Conservation (phyloP, 495 filamentous ascomycete species). For the Neurospora sp. region DNA sequence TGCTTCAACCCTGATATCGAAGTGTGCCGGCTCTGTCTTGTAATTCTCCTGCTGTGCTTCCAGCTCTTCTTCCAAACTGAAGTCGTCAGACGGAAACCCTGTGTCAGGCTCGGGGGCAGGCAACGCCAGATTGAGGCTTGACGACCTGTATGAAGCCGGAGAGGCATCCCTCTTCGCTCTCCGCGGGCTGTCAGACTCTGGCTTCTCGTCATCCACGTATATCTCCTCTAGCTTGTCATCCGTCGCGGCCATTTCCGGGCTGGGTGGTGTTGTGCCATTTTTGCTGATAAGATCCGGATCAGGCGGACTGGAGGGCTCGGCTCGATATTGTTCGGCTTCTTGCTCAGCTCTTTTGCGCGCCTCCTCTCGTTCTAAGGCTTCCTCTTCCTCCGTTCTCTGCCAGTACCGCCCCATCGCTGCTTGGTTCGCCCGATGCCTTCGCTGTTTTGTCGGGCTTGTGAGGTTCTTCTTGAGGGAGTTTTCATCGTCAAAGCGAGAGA, state of each 20-base stretch:
- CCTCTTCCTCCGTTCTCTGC: conserved; percentile 25
- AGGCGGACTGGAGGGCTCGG: conserved; percentile 15
- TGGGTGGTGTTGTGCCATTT: not conserved
- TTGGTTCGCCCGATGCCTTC: conserved; percentile 25
- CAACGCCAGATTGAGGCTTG: not conserved
- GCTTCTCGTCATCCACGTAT: not conserved
- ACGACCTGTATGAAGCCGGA: not conserved
- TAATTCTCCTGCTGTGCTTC: not conserved
- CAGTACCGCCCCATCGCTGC: conserved; percentile 25
- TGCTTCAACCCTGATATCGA: not conserved
- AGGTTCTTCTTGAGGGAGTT: conserved; percentile 11
- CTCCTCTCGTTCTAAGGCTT: conserved; percentile 19
- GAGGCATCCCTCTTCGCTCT: not conserved
- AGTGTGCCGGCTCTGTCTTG: not conserved
- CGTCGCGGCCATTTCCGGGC: not conserved
- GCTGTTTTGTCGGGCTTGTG: conserved; percentile 20
- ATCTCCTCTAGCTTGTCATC: not conserved
- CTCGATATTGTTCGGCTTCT: conserved; percentile 22
- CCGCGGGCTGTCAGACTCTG: not conserved
- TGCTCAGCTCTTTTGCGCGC: conserved; percentile 16
- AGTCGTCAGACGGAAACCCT: not conserved
- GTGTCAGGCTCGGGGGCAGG: not conserved
- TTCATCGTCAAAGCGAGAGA: conserved; percentile 21
- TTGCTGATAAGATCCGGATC: not conserved
- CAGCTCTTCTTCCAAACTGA: not conserved